Percentiles rank a stretch among this genome's conserved stretches.
phyloP scores from a whole-genome alignment of 768 basidiomycete genomes.

The Podaxis sp. region DNA sequence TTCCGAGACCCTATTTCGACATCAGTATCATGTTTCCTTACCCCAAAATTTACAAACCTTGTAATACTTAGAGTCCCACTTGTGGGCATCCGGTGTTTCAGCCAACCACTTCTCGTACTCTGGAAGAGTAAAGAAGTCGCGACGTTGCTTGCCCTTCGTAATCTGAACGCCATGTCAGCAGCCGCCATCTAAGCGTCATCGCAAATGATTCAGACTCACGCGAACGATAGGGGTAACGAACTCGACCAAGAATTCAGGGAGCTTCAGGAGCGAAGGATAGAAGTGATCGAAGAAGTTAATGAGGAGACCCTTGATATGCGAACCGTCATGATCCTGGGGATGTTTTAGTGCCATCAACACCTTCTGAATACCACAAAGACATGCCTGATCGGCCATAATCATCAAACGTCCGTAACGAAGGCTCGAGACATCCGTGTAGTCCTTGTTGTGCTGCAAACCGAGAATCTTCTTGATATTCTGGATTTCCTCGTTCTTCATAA shows the following conservation, averaged over 20 bases:
- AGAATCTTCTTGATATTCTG: slow-evolving; percentile 98
- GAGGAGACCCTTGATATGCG: slow-evolving; percentile 99
- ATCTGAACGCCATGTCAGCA: slow-evolving; percentile 41
- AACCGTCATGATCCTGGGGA: slow-evolving; percentile 94
- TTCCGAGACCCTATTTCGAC: slow-evolving; percentile 82
- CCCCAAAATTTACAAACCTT: slow-evolving; percentile 57
- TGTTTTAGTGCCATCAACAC: slow-evolving; percentile 3
- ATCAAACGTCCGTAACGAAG: slow-evolving; percentile 93
- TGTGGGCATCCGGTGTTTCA: slow-evolving; percentile 68
- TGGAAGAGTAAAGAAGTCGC: slow-evolving; percentile 95
- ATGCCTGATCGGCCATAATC: slow-evolving; percentile 99
- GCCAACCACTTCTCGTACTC: slow-evolving; percentile 95
- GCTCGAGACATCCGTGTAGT: slow-evolving; percentile 65
- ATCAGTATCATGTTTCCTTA: neutral
- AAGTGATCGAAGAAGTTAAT: slow-evolving; percentile 98
- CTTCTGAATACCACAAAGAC: slow-evolving; percentile 20
- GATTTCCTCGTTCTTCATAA: slow-evolving; percentile 98
- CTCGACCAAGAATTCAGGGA: slow-evolving; percentile 92
- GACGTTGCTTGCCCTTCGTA: slow-evolving; percentile 73
- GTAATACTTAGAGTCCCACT: slow-evolving; percentile 95
- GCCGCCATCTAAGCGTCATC: neutral
- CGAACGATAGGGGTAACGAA: slow-evolving; percentile 99
- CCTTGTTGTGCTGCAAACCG: slow-evolving; percentile 92
- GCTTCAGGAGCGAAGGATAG: slow-evolving; percentile 88
- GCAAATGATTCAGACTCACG: slow-evolving; percentile 41